Evolutionary conservation across 2,329 filamentous ascomycete species (phyloP).

Genomic region (Whalleya microplaca): DNA sequence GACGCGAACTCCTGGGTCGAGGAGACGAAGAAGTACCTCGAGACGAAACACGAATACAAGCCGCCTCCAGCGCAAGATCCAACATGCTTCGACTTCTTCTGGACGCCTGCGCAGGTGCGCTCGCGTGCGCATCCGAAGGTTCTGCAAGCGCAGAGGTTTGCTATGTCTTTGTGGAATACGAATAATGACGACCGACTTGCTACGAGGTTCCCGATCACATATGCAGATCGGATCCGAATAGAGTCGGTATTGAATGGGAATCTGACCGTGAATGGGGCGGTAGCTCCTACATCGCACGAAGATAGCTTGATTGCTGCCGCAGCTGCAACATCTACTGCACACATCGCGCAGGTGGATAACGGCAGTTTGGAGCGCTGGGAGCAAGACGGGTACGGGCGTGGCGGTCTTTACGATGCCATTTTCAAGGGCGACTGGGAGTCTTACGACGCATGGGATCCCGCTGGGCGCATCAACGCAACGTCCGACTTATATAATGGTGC

Average conservation of each 20-base stretch:
- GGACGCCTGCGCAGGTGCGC: constrained; percentile 70
- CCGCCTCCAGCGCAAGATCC: constrained; percentile 65
- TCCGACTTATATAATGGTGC: constrained; percentile 62
- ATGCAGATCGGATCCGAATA: constrained; percentile 71
- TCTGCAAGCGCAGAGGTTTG: constrained; percentile 65
- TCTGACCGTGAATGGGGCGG: constrained; percentile 35
- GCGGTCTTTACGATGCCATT: constrained; percentile 58
- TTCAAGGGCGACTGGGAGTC: constrained; percentile 60
- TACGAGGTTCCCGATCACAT: constrained; percentile 65
- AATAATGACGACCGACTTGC: constrained; percentile 59
- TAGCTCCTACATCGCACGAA: constrained; percentile 32
- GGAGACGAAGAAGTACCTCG: constrained; percentile 62
- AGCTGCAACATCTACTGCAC: constrained; percentile 46
- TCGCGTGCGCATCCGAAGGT: constrained; percentile 69
- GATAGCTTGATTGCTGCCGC: constrained; percentile 37
- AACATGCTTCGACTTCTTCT: constrained; percentile 74
- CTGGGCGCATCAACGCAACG: constrained; percentile 55
- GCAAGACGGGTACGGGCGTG: constrained; percentile 65
- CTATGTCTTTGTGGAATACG: constrained; percentile 68
- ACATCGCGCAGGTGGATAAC: constrained; percentile 71
- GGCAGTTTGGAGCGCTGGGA: constrained; percentile 76
- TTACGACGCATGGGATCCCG: constrained; percentile 60
- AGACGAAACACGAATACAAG: constrained; percentile 51
- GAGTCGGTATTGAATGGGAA: constrained; percentile 51
- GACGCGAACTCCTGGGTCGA: constrained; percentile 63